Conservation (phyloP, 2,329 filamentous ascomycete species). For the Basipetospora chlamydospora region DNA sequence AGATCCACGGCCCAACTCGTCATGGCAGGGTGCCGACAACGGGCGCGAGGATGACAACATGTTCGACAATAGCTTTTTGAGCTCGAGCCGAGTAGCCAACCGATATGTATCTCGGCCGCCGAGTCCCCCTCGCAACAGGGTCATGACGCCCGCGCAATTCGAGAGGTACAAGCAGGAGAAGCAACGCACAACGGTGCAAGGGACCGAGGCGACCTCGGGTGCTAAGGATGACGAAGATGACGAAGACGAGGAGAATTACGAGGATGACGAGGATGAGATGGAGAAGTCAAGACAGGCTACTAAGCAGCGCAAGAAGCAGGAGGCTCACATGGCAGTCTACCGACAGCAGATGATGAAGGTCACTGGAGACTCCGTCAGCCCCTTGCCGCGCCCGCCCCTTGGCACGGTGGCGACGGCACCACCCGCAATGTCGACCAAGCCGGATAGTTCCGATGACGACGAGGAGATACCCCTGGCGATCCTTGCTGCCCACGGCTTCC, state of each 20-base stretch:
- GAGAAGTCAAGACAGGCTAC: constrained; percentile 61
- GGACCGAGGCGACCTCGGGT: constrained; percentile 23
- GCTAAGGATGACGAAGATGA: constrained; percentile 48
- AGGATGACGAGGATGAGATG: constrained; percentile 64
- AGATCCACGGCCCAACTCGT: constrained; percentile 20
- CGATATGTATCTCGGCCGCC: constrained; percentile 20
- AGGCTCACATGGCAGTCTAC: constrained; percentile 80
- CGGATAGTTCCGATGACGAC: constrained; percentile 59
- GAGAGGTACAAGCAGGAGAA: constrained; percentile 67
- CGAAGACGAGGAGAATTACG: constrained; percentile 49
- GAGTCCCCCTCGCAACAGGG: constrained; percentile 46
- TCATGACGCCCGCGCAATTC: constrained; percentile 83
- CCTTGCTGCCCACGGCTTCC: constrained; percentile 78
- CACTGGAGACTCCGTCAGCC: constrained; percentile 53
- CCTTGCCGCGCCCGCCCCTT: constrained; percentile 11
- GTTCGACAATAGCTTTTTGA: constrained; percentile 32
- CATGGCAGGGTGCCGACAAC: constrained; percentile 12
- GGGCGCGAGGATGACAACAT: constrained; percentile 37
- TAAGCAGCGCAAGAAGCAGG: constrained; percentile 71
- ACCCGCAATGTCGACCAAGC: constrained; percentile 20
- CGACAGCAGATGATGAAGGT: constrained; percentile 96
- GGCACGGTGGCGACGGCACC: constrained; percentile 14
- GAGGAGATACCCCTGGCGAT: constrained; percentile 81
- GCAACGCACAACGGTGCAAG: constrained; percentile 38
- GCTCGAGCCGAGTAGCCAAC: constrained; percentile 21